Percentiles rank a stretch among this genome's conserved stretches.
Conservation (phyloP, 345 rosid species). For the Syzygium aromaticum region DNA sequence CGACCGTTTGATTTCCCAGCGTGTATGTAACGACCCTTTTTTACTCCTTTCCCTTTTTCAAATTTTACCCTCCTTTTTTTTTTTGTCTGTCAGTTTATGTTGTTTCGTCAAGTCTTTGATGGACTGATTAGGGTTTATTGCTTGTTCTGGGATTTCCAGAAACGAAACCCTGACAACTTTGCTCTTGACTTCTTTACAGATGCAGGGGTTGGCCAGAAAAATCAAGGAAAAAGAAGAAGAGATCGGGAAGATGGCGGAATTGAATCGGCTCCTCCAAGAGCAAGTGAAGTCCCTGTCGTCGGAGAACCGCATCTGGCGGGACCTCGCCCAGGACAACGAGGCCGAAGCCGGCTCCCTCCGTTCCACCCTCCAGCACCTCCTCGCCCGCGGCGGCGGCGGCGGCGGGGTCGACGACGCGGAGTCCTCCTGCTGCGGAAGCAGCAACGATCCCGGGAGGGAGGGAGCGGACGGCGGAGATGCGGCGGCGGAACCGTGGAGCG, state of each 20-base stretch:
- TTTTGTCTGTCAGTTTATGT: too few species aligned
- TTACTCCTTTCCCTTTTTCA: not conserved
- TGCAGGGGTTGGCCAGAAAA: conserved; percentile 29
- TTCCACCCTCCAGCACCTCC: conserved; percentile 42
- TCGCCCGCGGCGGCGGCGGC: conserved; percentile 26
- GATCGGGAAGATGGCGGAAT: conserved; percentile 31
- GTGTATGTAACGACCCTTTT: conserved; percentile 10
- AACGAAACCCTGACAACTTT: not conserved
- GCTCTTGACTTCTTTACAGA: conserved; percentile 8
- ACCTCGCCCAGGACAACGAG: conserved; percentile 60
- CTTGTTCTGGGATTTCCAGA: not conserved
- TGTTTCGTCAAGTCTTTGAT: not conserved
- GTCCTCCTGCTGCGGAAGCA: conserved; percentile 72
- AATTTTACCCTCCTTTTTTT: too few species aligned
- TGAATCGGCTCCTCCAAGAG: conserved; percentile 55
- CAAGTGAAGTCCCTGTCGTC: conserved; percentile 29
- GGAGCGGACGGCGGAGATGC: not conserved
- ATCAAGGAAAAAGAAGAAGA: conserved; percentile 54
- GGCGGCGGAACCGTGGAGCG: not conserved
- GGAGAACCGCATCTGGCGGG: conserved; percentile 62
- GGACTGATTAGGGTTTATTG: not conserved
- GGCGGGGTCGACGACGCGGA: conserved; percentile 32
- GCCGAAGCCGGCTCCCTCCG: conserved; percentile 57
- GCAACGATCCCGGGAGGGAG: conserved; percentile 14
- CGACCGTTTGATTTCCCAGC: conserved; percentile 36